phyloP scores from a whole-genome alignment of 768 basidiomycete species.

The Daedaleopsis sinensis region DNA sequence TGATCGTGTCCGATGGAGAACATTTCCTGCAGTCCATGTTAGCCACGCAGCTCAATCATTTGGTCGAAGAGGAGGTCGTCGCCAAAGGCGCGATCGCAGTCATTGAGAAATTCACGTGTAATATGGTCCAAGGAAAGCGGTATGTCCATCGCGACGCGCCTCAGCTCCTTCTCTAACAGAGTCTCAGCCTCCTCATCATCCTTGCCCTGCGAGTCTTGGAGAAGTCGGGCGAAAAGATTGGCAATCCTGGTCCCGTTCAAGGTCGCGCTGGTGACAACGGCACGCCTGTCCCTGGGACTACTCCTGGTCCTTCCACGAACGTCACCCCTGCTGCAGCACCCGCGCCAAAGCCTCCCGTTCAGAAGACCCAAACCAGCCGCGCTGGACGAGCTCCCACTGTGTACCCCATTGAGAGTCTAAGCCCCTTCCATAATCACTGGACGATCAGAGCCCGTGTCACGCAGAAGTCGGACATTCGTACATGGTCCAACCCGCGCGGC shows the following conservation, averaged over 20 bases:
- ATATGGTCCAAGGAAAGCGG: slow-evolving; percentile 85
- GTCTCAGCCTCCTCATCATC: slow-evolving; percentile 75
- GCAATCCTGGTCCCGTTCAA: slow-evolving; percentile 48
- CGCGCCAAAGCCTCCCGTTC: slow-evolving; percentile 4
- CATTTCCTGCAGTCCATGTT: slow-evolving; percentile 93
- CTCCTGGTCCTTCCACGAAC: slow-evolving; percentile 33
- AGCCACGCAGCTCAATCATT: slow-evolving; percentile 83
- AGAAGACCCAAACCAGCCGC: slow-evolving; percentile 8
- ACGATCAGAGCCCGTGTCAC: slow-evolving; percentile 95
- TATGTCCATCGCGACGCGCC: slow-evolving; percentile 39
- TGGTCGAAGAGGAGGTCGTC: slow-evolving; percentile 67
- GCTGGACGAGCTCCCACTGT: slow-evolving; percentile 38
- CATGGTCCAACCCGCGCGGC: slow-evolving; percentile 87
- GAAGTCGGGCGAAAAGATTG: slow-evolving; percentile 69
- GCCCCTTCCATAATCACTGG: slow-evolving; percentile 99
- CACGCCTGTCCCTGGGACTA: slow-evolving; percentile 28
- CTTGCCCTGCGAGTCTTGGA: slow-evolving; percentile 64
- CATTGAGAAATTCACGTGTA: slow-evolving; percentile 78
- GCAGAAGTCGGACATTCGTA: slow-evolving; percentile 84
- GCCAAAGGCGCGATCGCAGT: slow-evolving; percentile 68
- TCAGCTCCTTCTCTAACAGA: slow-evolving; percentile 7
- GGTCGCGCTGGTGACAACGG: slow-evolving; percentile 35
- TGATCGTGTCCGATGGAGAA: slow-evolving; percentile 89
- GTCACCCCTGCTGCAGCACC: slow-evolving; percentile 26
- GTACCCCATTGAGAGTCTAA: slow-evolving; percentile 91